A percentile compares a stretch with the other conserved stretches of the same genome.
Evolutionary conservation across 139 green algal species (phyloP).

Genomic region (Micromonas pusilla): DNA sequence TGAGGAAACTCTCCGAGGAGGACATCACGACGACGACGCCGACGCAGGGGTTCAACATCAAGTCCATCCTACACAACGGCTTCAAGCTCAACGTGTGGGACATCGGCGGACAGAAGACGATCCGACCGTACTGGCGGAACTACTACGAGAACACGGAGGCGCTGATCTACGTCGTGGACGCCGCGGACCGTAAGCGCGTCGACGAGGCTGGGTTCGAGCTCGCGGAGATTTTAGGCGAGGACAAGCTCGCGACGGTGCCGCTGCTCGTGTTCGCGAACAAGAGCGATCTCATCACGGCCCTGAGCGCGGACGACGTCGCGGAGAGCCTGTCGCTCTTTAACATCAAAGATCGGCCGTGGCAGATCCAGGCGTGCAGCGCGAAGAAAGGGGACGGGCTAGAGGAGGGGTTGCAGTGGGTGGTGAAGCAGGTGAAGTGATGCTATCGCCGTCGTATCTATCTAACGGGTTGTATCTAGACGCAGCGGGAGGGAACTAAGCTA

Average conservation of each 20-base stretch:
- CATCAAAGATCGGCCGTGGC: constrained; percentile 63
- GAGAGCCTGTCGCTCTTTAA: constrained; percentile 49
- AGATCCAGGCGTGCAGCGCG: constrained; percentile 65
- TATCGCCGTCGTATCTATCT: too few relatives aligned
- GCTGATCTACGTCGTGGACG: constrained; percentile 76
- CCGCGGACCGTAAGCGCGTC: constrained; percentile 60
- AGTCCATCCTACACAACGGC: constrained; percentile 62
- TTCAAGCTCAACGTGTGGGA: constrained; percentile 85
- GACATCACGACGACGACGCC: constrained; percentile 73
- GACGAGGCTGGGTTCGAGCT: constrained; percentile 50
- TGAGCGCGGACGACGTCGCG: constrained; percentile 43
- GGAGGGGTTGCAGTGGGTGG: constrained; percentile 65
- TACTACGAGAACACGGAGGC: constrained; percentile 75
- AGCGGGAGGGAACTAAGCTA: too few relatives aligned
- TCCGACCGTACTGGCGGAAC: constrained; percentile 75
- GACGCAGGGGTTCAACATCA: constrained; percentile 83
- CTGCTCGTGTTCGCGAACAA: constrained; percentile 77
- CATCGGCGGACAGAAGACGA: constrained; percentile 73
- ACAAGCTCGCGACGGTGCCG: constrained; percentile 61
- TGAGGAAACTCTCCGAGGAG: constrained; percentile 66
- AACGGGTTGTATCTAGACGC: too few relatives aligned
- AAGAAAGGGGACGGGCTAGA: constrained; percentile 52
- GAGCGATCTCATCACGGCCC: constrained; percentile 58
- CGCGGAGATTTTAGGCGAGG: constrained; percentile 45
- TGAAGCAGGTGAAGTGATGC: constrained; percentile 62